Evolutionary conservation across 345 rosid species (phyloP).

Genomic region (Brassica cretica): DNA sequence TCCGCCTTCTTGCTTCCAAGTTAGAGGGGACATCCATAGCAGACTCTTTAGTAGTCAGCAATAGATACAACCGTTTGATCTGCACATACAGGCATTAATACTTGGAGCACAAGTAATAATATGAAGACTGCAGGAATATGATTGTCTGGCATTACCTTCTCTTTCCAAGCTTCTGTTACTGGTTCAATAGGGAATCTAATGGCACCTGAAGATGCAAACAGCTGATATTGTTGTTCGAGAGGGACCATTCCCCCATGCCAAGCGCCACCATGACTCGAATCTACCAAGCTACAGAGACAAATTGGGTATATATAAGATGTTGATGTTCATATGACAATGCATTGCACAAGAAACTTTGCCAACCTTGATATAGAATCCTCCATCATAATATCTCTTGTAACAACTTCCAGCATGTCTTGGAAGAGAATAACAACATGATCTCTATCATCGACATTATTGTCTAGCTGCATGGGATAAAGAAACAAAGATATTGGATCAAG

Average conservation of each 20-base stretch:
- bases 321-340: conserved; percentile 7
- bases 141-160: conserved; percentile 56
- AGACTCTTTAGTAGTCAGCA: conserved; percentile 97
- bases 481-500: conserved; percentile 24
- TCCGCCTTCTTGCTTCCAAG: conserved; percentile 96
- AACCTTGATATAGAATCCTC: conserved; percentile 76
- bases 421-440: conserved; percentile 90
- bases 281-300: conserved; percentile 56
- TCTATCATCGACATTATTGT: conserved; percentile 70
- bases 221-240: conserved; percentile 63
- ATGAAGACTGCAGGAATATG: conserved; percentile 7
- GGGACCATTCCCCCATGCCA: conserved; percentile 67
- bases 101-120: conserved; percentile 9
- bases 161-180: conserved; percentile 90
- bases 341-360: conserved; percentile 24
- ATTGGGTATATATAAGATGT: conserved; percentile 27
- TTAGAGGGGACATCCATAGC: conserved; percentile 99
- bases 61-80: conserved; percentile 72
- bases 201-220: conserved; percentile 93
- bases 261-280: conserved; percentile 69
- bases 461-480: conserved; percentile 50
- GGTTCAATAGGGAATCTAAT: conserved; percentile 76
- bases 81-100: conserved; percentile 33
- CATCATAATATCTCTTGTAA: conserved; percentile 83
- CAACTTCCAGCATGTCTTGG: conserved; percentile 99